Conservation (phyloP, 306 rosid species). For the Geum urbanum region DNA sequence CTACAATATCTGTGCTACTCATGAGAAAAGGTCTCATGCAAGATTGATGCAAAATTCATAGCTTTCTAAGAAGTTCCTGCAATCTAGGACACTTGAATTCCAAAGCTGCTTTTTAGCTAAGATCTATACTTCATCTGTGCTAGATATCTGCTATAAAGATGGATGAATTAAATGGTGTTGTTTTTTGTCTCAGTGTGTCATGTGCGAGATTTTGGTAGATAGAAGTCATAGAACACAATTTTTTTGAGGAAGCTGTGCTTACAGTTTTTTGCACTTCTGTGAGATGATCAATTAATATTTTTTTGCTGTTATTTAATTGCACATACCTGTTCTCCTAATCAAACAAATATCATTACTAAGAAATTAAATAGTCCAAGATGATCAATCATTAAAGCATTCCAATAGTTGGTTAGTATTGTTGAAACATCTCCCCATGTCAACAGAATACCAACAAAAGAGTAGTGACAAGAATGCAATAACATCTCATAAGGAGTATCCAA, state of each 20-base stretch:
- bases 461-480: too few species aligned
- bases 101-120: background rate
- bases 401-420: background rate
- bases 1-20: background rate
- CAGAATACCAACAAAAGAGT: background rate
- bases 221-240: too few species aligned
- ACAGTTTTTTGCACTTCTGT: background rate
- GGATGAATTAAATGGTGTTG: background rate
- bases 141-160: background rate
- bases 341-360: background rate
- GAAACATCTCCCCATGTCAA: background rate
- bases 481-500: too few species aligned
- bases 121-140: background rate
- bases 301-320: background rate
- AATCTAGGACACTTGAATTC: background rate
- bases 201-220: background rate
- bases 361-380: background rate
- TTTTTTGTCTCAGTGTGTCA: background rate
- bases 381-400: background rate
- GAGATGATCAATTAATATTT: background rate
- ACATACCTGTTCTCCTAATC: background rate
- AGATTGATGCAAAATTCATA: background rate
- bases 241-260: background rate
- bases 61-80: background rate
- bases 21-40: background rate